phyloP scores from a whole-genome alignment of 306 rosid species.

The Erythrophleum fordii region DNA sequence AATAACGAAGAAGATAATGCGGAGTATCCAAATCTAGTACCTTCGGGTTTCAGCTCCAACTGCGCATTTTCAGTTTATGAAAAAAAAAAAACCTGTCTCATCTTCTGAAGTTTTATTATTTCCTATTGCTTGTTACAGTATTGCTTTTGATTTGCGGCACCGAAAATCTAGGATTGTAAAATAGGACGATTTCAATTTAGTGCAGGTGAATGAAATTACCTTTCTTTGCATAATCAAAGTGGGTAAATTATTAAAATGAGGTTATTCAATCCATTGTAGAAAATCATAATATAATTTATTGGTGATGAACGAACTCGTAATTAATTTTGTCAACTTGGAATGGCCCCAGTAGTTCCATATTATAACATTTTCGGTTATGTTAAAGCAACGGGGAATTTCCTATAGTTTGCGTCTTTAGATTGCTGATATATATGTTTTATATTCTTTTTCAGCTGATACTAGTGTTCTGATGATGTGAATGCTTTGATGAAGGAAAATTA shows the following conservation, averaged over 20 bases:
- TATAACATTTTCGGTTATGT: neutral
- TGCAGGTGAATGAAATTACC: neutral
- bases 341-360: slow-evolving; percentile 15
- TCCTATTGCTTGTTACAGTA: slow-evolving; percentile 18
- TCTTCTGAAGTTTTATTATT: slow-evolving; percentile 1
- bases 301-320: neutral
- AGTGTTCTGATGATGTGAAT: neutral
- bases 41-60: slow-evolving; percentile 5
- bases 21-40: too few relatives aligned
- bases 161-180: neutral
- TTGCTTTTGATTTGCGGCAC: neutral
- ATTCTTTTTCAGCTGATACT: neutral
- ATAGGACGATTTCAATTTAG: slow-evolving; percentile 23
- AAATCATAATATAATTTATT: neutral
- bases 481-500: neutral
- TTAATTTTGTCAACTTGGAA: neutral
- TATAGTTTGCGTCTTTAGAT: slow-evolving; percentile 10
- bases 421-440: neutral
- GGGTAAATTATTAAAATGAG: neutral
- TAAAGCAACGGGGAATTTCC: slow-evolving; percentile 14
- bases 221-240: neutral
- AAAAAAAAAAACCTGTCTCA: neutral
- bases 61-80: neutral
- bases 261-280: neutral
- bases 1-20: too few relatives aligned